These are phyloP conservation scores for Lotus japonicus DNA, from an alignment of 306 rosid genomes.

Conservation along the genomic window DNA sequence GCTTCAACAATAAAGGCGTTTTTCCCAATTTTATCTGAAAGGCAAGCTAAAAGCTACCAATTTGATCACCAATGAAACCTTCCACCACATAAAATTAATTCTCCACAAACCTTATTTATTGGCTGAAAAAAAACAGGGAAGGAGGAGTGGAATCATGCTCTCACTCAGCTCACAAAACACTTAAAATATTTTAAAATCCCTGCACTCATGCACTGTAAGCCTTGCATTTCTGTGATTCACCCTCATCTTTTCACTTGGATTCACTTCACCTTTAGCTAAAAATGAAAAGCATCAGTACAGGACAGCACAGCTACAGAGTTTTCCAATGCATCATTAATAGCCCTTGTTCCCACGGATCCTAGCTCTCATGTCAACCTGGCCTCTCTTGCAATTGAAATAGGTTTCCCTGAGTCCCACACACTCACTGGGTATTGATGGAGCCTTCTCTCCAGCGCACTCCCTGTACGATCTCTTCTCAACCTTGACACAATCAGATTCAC, in stretches of 20 bases:
- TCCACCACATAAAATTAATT: too few species aligned
- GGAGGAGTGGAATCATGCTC: too few species aligned
- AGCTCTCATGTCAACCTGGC: conserved; percentile 72
- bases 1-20: too few species aligned
- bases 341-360: conserved; percentile 63
- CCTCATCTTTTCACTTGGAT: background rate
- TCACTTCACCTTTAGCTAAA: conserved; percentile 9
- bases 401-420: conserved; percentile 95
- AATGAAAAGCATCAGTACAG: background rate
- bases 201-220: too few species aligned
- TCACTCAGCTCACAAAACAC: too few species aligned
- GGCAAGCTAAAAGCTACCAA: too few species aligned
- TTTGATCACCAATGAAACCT: too few species aligned
- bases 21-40: too few species aligned
- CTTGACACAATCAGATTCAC: conserved; percentile 89
- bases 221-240: conserved; percentile 2
- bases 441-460: conserved; percentile 87
- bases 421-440: conserved; percentile 78
- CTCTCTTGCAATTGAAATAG: conserved; percentile 95
- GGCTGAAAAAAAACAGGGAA: too few species aligned
- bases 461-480: conserved; percentile 63
- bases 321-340: conserved; percentile 17
- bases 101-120: too few species aligned
- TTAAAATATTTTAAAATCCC: too few species aligned
- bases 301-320: background rate